Percentiles rank a stretch among this genome's conserved stretches.
These are phyloP conservation scores for Dryas octopetala DNA, from an alignment of 306 rosid species.

Conservation along the genomic window DNA sequence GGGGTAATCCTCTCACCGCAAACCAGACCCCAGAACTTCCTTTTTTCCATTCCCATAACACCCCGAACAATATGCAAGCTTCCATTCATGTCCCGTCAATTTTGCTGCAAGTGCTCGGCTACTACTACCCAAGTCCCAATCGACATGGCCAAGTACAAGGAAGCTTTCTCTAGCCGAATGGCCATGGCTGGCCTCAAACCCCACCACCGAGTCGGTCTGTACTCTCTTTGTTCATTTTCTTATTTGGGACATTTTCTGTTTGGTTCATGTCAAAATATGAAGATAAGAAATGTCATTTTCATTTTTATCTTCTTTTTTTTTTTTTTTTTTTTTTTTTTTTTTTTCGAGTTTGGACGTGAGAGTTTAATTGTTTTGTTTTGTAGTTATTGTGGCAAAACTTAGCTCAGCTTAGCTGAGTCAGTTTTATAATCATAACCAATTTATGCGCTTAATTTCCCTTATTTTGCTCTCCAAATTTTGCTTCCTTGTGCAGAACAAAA, in stretches of 20 bases:
- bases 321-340: background rate
- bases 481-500: background rate
- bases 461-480: background rate
- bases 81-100: conserved; percentile 26
- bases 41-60: conserved; percentile 37
- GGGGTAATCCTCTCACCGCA: conserved; percentile 43
- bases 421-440: too few relatives aligned
- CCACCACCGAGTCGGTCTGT: conserved; percentile 71
- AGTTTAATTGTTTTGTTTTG: background rate
- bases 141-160: conserved; percentile 52
- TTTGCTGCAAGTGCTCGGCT: conserved; percentile 33
- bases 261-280: too few relatives aligned
- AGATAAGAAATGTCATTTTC: too few relatives aligned
- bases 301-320: too few relatives aligned
- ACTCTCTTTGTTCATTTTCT: background rate
- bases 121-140: conserved; percentile 37
- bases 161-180: conserved; percentile 80
- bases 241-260: background rate
- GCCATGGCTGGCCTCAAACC: conserved; percentile 89
- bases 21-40: conserved; percentile 32
- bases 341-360: background rate
- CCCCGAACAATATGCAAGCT: conserved; percentile 31
- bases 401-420: too few relatives aligned
- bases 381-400: too few relatives aligned
- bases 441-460: background rate